These are phyloP conservation scores for Artemisia annua DNA, from an alignment of 129 eudicot species.

Conservation along the genomic window DNA sequence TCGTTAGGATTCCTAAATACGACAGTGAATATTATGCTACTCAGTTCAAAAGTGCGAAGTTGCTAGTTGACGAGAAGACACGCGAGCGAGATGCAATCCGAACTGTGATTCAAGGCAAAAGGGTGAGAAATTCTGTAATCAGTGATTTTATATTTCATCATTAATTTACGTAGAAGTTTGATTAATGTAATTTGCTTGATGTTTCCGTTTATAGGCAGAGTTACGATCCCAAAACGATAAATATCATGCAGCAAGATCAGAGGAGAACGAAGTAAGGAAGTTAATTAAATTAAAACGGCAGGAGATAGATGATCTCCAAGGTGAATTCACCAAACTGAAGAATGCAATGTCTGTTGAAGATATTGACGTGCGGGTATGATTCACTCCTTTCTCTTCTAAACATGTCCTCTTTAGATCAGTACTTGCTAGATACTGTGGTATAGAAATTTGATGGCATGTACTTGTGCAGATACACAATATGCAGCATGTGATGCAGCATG, in stretches of 20 bases:
- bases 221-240: slow-evolving; percentile 31
- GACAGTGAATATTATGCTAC: slow-evolving; percentile 62
- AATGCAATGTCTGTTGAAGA: slow-evolving; percentile 55
- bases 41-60: slow-evolving; percentile 58
- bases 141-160: neutral
- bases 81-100: slow-evolving; percentile 59
- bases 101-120: slow-evolving; percentile 37
- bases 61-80: slow-evolving; percentile 70
- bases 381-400: slow-evolving; percentile 6
- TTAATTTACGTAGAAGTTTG: slow-evolving; percentile 3
- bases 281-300: slow-evolving; percentile 48
- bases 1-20: slow-evolving; percentile 70
- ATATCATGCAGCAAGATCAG: slow-evolving; percentile 49
- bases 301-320: slow-evolving; percentile 58
- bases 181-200: slow-evolving; percentile 12
- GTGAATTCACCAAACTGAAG: slow-evolving; percentile 52
- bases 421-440: slow-evolving; percentile 9
- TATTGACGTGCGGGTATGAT: slow-evolving; percentile 55
- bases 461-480: slow-evolving; percentile 49
- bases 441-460: slow-evolving; percentile 10
- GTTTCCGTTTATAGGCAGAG: slow-evolving; percentile 42
- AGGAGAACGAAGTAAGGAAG: slow-evolving; percentile 49
- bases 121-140: slow-evolving; percentile 40
- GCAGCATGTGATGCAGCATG: slow-evolving; percentile 71
- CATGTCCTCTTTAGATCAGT: slow-evolving; percentile 1